Evolutionary conservation across 2,329 filamentous ascomycete genomes (phyloP).

Genomic region (Diaporthe batatas): DNA sequence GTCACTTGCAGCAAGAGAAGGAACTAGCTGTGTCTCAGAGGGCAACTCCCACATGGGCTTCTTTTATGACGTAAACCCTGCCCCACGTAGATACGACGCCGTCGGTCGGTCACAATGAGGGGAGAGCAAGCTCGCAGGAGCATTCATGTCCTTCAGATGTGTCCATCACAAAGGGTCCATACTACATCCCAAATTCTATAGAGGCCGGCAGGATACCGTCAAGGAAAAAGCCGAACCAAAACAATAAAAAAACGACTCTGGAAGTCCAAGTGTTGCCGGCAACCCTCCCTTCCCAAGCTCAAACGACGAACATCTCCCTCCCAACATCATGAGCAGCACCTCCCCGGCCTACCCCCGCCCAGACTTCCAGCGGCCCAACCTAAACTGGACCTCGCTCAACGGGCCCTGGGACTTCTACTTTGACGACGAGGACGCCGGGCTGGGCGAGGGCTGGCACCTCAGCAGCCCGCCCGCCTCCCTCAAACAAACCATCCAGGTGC

Average conservation of each 20-base stretch:
- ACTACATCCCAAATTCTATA: not conserved
- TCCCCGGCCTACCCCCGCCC: slow-evolving; percentile 68
- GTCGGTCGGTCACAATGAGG: slow-evolving; percentile 4
- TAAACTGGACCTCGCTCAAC: slow-evolving; percentile 72
- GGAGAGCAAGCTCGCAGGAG: not conserved
- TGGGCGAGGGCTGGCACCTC: slow-evolving; percentile 66
- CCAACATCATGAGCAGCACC: slow-evolving; percentile 27
- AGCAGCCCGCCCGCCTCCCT: slow-evolving; percentile 61
- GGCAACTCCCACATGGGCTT: slow-evolving; percentile 13
- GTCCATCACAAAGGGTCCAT: not conserved
- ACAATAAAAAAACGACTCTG: not conserved
- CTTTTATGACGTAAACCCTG: slow-evolving; percentile 39
- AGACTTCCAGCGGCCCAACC: slow-evolving; percentile 69
- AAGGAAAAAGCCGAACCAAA: not conserved
- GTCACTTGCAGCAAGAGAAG: not conserved
- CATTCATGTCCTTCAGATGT: not conserved
- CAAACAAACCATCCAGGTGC: slow-evolving; percentile 70
- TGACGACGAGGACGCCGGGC: slow-evolving; percentile 73
- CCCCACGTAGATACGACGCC: slow-evolving; percentile 37
- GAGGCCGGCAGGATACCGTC: not conserved
- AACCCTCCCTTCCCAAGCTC: not conserved
- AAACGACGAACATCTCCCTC: not conserved
- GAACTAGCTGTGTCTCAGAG: not conserved
- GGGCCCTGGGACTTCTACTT: slow-evolving; percentile 75
- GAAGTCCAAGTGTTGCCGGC: slow-evolving; percentile 14